Evolutionary conservation across 2,329 filamentous ascomycete species (phyloP), one percentile per base, ranked within the genome.

Genomic region (Colletotrichum sp.): DNA sequence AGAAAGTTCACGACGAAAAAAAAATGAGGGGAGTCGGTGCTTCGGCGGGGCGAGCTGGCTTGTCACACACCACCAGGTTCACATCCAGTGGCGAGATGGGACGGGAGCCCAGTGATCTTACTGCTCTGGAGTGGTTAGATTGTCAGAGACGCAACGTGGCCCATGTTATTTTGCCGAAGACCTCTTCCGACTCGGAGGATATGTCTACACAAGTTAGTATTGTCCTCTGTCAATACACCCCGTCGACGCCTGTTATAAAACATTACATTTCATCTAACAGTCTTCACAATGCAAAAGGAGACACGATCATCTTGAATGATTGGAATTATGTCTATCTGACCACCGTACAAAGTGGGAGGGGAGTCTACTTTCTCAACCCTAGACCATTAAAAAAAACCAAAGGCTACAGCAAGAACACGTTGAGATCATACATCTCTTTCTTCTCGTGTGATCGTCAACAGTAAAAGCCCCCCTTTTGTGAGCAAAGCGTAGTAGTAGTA

Each of bases 261-360:
- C 34, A 15, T 36, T 15, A 15, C 34, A 36, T 36, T 1, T 15
- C 34, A 36, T 15, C 34, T 15, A 36, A 7, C 34, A 36, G 13
- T 15, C 34, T 36, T 36, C 34, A 36, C 34, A 15, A 8, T 5
- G 30, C 32, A 34, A 34, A 2, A 3, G 1, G 32, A 9, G 18
- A 24, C 16, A n/a, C n/a, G 5, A 12, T 34, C 18, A 13, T 32
- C 32, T 68, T 63, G 32, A 68, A 68, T 63, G 28, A 64, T 13
- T 68, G 26, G 18, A 48, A 75, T 75, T 72, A 75, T 26, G 26
- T 72, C 55, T 55, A 63, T 62, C n/a, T 64, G 63, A 63, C 28
- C 12, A 16, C 26, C 28, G 39, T 68, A 75, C 60, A 22, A 8
- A 52, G 10, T 32, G 67, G 57, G 62, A 68, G 72, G 72, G 48